Conservation (phyloP, 495 filamentous ascomycete species). For the Neurospora sp. region DNA sequence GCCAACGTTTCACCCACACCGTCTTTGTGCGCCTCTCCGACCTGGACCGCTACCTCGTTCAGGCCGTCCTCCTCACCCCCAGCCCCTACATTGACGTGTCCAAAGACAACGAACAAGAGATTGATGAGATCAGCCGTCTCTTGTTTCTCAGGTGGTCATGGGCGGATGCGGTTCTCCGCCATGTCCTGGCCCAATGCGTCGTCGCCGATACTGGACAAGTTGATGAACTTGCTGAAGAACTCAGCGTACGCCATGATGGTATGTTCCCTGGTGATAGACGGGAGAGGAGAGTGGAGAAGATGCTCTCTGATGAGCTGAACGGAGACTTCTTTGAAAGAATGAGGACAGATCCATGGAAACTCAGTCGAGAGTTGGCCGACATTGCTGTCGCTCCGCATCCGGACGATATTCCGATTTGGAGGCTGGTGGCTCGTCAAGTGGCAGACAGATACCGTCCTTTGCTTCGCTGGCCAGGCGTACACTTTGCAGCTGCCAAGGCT, state of each 20-base stretch:
- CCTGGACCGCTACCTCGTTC: neutral
- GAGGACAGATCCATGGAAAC: neutral
- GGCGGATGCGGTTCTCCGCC: neutral
- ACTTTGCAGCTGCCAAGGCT: neutral
- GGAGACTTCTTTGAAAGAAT: neutral
- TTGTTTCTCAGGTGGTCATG: neutral
- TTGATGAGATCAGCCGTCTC: neutral
- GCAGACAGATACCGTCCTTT: neutral
- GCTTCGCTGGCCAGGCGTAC: neutral
- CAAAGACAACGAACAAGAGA: neutral
- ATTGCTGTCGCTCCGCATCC: neutral
- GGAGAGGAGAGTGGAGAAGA: neutral
- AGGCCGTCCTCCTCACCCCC: neutral
- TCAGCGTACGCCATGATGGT: neutral
- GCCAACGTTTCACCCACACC: neutral
- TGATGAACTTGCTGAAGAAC: neutral
- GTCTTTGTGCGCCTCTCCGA: neutral
- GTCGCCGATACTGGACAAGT: neutral
- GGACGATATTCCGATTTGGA: neutral
- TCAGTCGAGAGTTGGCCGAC: neutral
- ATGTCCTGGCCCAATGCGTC: neutral
- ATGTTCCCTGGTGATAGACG: neutral
- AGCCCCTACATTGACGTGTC: neutral
- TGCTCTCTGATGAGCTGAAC: neutral
- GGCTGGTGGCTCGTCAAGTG: neutral